Evolutionary conservation across 257 asterid genomes (phyloP).

Genomic region (Lycium barbarum): DNA sequence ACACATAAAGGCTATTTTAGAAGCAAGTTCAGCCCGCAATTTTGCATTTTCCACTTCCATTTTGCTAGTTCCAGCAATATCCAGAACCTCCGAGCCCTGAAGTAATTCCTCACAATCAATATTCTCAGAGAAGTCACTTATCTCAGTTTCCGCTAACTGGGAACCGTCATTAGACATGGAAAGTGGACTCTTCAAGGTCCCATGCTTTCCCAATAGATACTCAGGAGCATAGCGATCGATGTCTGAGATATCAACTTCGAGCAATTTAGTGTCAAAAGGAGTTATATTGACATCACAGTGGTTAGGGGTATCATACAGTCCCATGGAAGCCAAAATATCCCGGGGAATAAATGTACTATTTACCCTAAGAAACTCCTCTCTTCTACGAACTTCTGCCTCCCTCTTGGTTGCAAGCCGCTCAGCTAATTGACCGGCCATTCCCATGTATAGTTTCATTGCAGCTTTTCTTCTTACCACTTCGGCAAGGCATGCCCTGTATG

Average conservation of each 20-base stretch:
- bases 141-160: slow-evolving; percentile 60
- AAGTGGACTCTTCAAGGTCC: slow-evolving; percentile 56
- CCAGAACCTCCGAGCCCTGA: slow-evolving; percentile 77
- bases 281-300: slow-evolving; percentile 85
- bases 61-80: slow-evolving; percentile 94
- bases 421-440: slow-evolving; percentile 97
- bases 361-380: slow-evolving; percentile 83
- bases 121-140: slow-evolving; percentile 50
- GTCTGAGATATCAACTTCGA: slow-evolving; percentile 79
- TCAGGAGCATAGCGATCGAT: slow-evolving; percentile 93
- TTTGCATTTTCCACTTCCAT: slow-evolving; percentile 96
- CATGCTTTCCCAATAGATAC: slow-evolving; percentile 46
- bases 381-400: slow-evolving; percentile 78
- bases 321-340: slow-evolving; percentile 87
- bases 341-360: slow-evolving; percentile 78
- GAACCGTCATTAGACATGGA: slow-evolving; percentile 69
- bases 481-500: slow-evolving; percentile 95
- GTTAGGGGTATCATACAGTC: slow-evolving; percentile 82
- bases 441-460: slow-evolving; percentile 91
- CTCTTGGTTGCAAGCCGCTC: slow-evolving; percentile 93
- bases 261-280: slow-evolving; percentile 83
- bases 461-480: slow-evolving; percentile 95
- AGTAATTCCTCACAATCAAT: slow-evolving; percentile 59
- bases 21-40: slow-evolving; percentile 95
- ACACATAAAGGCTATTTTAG: slow-evolving; percentile 86